Percentiles rank a stretch among this genome's conserved stretches.
Conservation (phyloP, 2,329 filamentous ascomycete species). For the Cladophialophora exuberans region DNA sequence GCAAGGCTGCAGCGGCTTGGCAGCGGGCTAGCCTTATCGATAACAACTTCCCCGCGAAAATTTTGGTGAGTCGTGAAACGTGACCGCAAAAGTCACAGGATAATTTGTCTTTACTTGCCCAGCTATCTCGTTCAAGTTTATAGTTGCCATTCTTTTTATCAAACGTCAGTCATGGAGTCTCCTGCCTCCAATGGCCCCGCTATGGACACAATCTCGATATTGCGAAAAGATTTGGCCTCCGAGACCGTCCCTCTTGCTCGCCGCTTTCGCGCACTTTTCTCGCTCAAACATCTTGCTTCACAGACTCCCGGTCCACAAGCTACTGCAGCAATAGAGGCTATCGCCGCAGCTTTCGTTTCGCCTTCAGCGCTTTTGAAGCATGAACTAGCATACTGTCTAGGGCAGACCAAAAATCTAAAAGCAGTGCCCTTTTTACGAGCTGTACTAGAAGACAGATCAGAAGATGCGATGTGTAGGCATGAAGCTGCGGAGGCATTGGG, state of each 20-base stretch:
- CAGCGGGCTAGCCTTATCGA: conserved; percentile 9
- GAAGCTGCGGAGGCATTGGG: conserved; percentile 95
- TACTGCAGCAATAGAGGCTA: conserved; percentile 72
- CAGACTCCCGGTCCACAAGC: conserved; percentile 62
- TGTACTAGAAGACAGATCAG: conserved; percentile 75
- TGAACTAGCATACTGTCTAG: conserved; percentile 94
- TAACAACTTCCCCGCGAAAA: conserved; percentile 8
- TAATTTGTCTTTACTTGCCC: too few relatives aligned
- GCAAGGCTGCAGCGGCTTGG: conserved; percentile 4
- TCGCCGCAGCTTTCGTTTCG: conserved; percentile 82
- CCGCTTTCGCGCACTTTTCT: conserved; percentile 96
- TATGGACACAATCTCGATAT: conserved; percentile 43
- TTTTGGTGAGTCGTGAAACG: neutral
- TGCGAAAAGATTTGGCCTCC: conserved; percentile 74
- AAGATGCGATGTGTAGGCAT: conserved; percentile 94
- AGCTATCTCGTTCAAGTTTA: too few relatives aligned
- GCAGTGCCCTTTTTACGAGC: conserved; percentile 72
- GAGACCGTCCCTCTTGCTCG: conserved; percentile 81
- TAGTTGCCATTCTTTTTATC: too few relatives aligned
- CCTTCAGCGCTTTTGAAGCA: conserved; percentile 92
- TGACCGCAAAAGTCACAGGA: too few relatives aligned
- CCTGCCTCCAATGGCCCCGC: conserved; percentile 17
- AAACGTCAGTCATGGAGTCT: conserved; percentile 9
- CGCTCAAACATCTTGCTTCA: conserved; percentile 88
- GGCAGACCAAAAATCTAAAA: conserved; percentile 79